Evolutionary conservation across 2,329 filamentous ascomycete genomes (phyloP).

Genomic region (Xylaria sp.): DNA sequence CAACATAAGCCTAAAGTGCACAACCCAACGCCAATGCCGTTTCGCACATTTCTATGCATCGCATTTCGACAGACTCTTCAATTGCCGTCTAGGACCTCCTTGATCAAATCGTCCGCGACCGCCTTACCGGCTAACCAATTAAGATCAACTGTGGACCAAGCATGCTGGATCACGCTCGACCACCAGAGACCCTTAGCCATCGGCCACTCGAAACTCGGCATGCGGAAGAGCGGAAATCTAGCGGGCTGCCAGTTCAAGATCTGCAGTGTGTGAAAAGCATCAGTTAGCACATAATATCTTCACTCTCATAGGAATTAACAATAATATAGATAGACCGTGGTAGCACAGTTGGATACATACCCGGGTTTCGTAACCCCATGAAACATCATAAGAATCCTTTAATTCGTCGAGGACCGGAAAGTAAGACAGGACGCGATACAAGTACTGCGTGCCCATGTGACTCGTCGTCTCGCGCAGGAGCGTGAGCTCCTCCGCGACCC

Average conservation of each 20-base stretch:
- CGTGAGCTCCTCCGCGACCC: neutral
- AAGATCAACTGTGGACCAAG: constrained; percentile 12
- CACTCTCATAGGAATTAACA: neutral
- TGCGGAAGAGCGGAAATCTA: neutral
- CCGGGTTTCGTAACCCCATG: constrained; percentile 5
- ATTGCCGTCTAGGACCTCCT: neutral
- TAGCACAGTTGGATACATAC: neutral
- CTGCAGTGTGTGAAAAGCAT: neutral
- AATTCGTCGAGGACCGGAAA: neutral
- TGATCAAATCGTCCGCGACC: neutral
- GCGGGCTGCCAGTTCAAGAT: neutral
- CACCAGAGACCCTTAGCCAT: neutral
- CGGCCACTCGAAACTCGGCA: neutral
- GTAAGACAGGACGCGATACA: constrained; percentile 7
- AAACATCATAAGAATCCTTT: neutral
- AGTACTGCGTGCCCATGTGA: neutral
- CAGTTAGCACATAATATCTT: neutral
- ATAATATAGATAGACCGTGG: too few relatives aligned
- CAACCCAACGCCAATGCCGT: neutral
- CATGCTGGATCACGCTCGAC: neutral
- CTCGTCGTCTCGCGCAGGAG: constrained; percentile 11
- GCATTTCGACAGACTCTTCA: neutral
- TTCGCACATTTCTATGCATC: neutral
- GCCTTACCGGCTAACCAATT: constrained; percentile 12
- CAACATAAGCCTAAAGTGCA: too few relatives aligned